Base-by-base conservation (phyloP, 495 filamentous ascomycete species). In the Viridothelium virens region DNA sequence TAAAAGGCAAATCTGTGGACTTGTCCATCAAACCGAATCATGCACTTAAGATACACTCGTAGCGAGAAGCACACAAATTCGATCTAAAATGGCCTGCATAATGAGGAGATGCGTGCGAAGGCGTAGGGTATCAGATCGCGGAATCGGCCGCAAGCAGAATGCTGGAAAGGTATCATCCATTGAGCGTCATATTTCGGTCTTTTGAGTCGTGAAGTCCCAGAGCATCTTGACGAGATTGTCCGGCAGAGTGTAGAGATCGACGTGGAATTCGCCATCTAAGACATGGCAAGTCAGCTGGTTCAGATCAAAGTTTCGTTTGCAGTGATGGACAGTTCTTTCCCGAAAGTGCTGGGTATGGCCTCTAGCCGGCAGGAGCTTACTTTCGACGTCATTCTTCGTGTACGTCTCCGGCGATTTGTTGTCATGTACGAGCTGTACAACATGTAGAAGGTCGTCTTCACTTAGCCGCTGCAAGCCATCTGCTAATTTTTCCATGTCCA, bases 351-450 rank as follows among this genome's bases (percentile, higher is more conserved):
- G 25, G 25, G 25, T 25, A 25, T 25, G 25, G 25, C 25, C 25
- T 25, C 25, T 25, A 25, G 25, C 25, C 25, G 25, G 25, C 25
- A 25, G 25, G 25, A 25, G 82, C 89, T 80, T 78, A 93, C 91
- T 86, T 69, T 99, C 95, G 48, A 96, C 84, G 76, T 99, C 96
- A 67, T 97, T 97, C 79, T 96, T 96, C 48, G 91, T 92, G 75
- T 96, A 96, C 0, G 94, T 96, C 39, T 94, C 90, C 1, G 88
- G 81, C 0, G 85, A 85, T 81, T 97, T 97, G 75, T 96, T 87
- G 74, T 99, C 95, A 73, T 97, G 94, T 61, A 99, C 90, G 87
- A 99, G 89, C 79, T 96, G 91, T 64, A 99, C 93, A 12, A 97
- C 91, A 66, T 91, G 88, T 47, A 99, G 82, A 5, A 99, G 84